Evolutionary conservation across 129 eudicot species (phyloP).

Genomic region (Lonicera japonica): DNA sequence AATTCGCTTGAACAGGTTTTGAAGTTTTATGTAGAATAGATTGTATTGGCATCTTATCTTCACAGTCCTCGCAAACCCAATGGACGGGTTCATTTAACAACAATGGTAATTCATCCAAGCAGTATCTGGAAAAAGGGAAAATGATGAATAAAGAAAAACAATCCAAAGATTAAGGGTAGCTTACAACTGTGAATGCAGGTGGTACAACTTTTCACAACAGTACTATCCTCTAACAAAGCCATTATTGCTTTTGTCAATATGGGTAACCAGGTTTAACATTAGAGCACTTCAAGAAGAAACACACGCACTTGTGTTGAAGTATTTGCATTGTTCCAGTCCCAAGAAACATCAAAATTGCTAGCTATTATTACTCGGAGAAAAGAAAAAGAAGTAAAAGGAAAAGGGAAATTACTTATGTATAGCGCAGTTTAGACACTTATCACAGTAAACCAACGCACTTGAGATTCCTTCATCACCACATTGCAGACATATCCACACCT

Average conservation of each 20-base stretch:
- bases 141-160: neutral
- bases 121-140: slow-evolving; percentile 39
- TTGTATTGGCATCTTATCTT: slow-evolving; percentile 12
- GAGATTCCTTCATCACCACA: slow-evolving; percentile 53
- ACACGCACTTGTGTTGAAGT: neutral
- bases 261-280: neutral
- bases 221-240: no score
- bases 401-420: slow-evolving; percentile 47
- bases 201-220: no score
- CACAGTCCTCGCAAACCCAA: slow-evolving; percentile 69
- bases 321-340: neutral
- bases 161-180: neutral
- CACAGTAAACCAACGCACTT: slow-evolving; percentile 50
- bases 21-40: neutral
- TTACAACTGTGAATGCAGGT: no score
- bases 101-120: slow-evolving; percentile 38
- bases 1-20: no score
- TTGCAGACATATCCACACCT: slow-evolving; percentile 47
- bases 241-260: neutral
- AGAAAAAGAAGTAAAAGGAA: neutral
- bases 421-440: slow-evolving; percentile 36
- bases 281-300: neutral
- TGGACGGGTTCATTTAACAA: slow-evolving; percentile 39
- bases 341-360: no score
- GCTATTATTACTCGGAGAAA: no score